A percentile compares a stretch with the other conserved stretches of the same genome.
phyloP scores from a whole-genome alignment of 2,329 filamentous ascomycete species.

The Torrubiella hemipterigena region DNA sequence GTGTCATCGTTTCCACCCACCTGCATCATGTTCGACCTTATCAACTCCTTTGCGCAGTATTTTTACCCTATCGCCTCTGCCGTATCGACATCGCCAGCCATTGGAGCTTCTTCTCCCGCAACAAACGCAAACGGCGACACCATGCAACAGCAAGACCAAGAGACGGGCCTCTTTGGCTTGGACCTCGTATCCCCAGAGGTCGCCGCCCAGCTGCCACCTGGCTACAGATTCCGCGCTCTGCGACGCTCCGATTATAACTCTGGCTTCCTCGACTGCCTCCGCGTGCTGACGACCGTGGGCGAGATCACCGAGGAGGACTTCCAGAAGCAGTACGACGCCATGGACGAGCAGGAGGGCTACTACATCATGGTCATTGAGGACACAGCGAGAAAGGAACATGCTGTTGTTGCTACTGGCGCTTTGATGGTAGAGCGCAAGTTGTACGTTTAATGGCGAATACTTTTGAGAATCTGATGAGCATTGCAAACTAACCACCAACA shows the following conservation, averaged over 20 bases:
- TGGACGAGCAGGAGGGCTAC: constrained; percentile 64
- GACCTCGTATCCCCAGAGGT: constrained; percentile 70
- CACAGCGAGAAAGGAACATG: constrained; percentile 35
- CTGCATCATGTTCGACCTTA: too few relatives aligned
- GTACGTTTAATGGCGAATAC: too few relatives aligned
- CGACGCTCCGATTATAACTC: constrained; percentile 63
- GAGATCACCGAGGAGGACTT: constrained; percentile 69
- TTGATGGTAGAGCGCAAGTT: constrained; percentile 92
- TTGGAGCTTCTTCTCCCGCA: too few relatives aligned
- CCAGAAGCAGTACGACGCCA: constrained; percentile 71
- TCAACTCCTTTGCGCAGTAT: too few relatives aligned
- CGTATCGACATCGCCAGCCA: too few relatives aligned
- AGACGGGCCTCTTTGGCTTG: constrained; percentile 61
- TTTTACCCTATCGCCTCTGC: too few relatives aligned
- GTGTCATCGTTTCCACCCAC: too few relatives aligned
- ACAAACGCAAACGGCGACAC: neutral
- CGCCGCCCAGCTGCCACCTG: constrained; percentile 58
- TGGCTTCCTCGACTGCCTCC: constrained; percentile 83
- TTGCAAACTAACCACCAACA: too few relatives aligned
- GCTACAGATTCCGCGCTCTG: constrained; percentile 74
- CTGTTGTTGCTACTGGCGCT: constrained; percentile 81
- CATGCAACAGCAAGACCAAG: constrained; percentile 17
- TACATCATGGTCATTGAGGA: constrained; percentile 82
- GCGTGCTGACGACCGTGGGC: constrained; percentile 85
- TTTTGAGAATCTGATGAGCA: constrained; percentile 1